Evolutionary conservation across 768 basidiomycete genomes (phyloP), one percentile per base, ranked within the genome.

Genomic region (Phylloporus scabripes): DNA sequence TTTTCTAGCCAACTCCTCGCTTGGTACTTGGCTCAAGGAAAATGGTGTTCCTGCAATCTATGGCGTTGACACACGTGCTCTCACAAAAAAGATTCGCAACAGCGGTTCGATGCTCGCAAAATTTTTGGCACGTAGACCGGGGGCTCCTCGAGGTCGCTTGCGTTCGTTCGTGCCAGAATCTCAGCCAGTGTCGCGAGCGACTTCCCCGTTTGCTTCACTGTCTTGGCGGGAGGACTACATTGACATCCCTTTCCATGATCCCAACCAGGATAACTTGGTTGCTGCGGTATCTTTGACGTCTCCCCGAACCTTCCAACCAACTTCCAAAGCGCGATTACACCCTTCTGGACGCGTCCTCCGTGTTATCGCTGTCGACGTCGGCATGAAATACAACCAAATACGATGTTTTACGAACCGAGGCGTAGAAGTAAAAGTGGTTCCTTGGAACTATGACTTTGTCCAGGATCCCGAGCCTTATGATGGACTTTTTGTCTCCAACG

Each of bases 341-440:
- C 87, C 90, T 2, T 83, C 81, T 1, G 90, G 88, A 26, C 81
- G 93, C 43, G 71, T 81, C 0, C 64, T 98, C 26, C 87, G 96
- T 52, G 80, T 99, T 24, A 62, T 99, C 14, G 92, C 92, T 5
- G 72, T 98, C 50, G 96, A 99, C 65, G 95, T 98, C 44, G 96
- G 96, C n/a, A 98, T 98, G 91, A 99, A 99, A 71, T 96, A 89
- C 74, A 98, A 98, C 70, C 96, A 99, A 70, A 93, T 98, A 59
- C 81, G 96, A 29, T 99, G 96, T 74, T 97, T 99, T 72, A 82
- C 80, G 37, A 75, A 81, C 32, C 86, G 96, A 29, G 96, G 96
- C 42, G 81, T 97, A 31, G 92, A 98, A 67, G 76, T 98, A 64
- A 97, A 98, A 71, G 92, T 97, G 45, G 89, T 98, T 7, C 94